Conservation (phyloP, 352 stramenopile genomes). For the Pythium biforme region DNA sequence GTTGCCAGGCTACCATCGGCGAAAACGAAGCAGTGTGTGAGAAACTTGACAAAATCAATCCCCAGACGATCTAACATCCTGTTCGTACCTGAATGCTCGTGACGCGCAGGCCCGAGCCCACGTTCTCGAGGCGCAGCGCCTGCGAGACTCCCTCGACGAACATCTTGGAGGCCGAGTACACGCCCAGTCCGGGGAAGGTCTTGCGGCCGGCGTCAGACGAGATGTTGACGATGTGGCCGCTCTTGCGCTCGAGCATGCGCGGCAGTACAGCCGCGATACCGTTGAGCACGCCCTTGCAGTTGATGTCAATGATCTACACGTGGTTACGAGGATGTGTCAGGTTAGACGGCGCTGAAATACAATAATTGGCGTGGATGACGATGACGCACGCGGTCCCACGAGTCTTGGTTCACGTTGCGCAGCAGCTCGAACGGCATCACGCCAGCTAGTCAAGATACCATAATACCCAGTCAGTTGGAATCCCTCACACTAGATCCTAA, state of each 20-base stretch:
- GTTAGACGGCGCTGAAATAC: background rate
- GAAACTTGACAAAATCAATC: no score
- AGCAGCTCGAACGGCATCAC: conserved; percentile 93
- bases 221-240: conserved; percentile 85
- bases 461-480: background rate
- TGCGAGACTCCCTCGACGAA: conserved; percentile 89
- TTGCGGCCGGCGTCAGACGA: conserved; percentile 83
- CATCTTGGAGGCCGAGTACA: conserved; percentile 91
- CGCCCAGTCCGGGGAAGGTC: conserved; percentile 78
- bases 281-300: conserved; percentile 92
- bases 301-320: conserved; percentile 87
- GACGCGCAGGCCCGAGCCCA: conserved; percentile 83
- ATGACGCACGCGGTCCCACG: conserved; percentile 63
- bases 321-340: background rate
- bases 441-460: conserved; percentile 45
- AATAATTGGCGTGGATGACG: background rate
- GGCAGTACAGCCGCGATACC: conserved; percentile 74
- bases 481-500: background rate
- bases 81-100: conserved; percentile 71
- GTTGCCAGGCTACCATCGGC: conserved; percentile 76
- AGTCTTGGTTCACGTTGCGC: conserved; percentile 89
- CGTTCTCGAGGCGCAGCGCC: conserved; percentile 79
- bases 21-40: background rate
- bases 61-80: no score
- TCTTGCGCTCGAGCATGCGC: conserved; percentile 72